phyloP scores from a whole-genome alignment of 169 alveolate species.

The Condylostoma magnum region DNA sequence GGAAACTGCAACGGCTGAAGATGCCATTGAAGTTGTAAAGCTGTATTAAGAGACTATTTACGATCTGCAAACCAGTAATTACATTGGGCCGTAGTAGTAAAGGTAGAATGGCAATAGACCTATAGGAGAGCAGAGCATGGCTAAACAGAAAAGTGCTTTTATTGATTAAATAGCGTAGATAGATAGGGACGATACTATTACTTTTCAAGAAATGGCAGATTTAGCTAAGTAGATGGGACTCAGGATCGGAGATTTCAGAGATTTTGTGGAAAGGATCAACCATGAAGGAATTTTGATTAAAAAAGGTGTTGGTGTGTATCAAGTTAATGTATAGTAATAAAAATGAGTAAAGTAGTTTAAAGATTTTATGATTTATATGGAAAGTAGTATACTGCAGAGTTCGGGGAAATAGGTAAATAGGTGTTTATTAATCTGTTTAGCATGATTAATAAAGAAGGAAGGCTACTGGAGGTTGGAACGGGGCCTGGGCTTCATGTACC shows the following conservation, averaged over 20 bases:
- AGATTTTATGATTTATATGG: too few relatives aligned
- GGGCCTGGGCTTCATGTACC: too few relatives aligned
- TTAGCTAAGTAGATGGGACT: conserved; percentile 16
- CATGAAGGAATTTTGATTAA: neutral
- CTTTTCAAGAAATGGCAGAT: neutral
- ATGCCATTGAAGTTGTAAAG: conserved; percentile 26
- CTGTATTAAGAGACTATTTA: conserved; percentile 24
- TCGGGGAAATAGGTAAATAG: too few relatives aligned
- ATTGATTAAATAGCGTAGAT: neutral
- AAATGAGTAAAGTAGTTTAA: too few relatives aligned
- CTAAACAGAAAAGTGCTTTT: conserved; percentile 25
- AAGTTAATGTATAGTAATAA: neutral
- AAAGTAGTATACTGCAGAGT: too few relatives aligned
- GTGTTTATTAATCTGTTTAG: too few relatives aligned
- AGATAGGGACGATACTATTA: neutral
- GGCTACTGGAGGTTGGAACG: too few relatives aligned
- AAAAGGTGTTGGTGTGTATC: conserved; percentile 15
- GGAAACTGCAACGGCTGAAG: conserved; percentile 13
- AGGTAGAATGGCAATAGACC: neutral
- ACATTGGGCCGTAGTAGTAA: neutral
- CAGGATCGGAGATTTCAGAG: conserved; percentile 15
- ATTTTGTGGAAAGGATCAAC: conserved; percentile 18
- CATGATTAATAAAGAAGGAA: too few relatives aligned
- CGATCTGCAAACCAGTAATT: conserved; percentile 7
- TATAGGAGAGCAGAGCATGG: conserved; percentile 18